Evolutionary conservation across 805 yeast species (phyloP), one percentile per base, ranked within the genome.

Genomic region (Saccharomycodes ludwigii): DNA sequence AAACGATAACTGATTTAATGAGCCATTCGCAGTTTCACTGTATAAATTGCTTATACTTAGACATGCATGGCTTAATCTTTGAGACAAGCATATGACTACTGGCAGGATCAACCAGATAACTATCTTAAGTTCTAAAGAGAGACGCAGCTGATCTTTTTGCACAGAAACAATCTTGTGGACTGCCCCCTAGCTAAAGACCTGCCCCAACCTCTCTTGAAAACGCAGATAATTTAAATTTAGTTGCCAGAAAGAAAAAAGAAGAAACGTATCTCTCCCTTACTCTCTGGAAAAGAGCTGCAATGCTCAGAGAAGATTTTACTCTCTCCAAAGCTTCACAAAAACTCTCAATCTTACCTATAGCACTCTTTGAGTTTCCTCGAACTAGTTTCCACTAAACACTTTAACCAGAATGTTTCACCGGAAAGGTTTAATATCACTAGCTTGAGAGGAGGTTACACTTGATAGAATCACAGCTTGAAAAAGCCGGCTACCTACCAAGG

Each of bases 51-150:
- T 60, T 59, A 58, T 59, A 59, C 65, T 60, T 60, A 59, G 64
- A 59, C 66, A 59, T 34, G 51, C 63, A 60, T 60, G 63, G 65
- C 65, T 59, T 59, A 58, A 61, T 61, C 65, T 61, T 61, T 61
- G 65, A 59, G 65, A 60, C 65, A 61, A 61, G 66, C 66, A 61
- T 61, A 61, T 58, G 64, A 61, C 64, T 61, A 61, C 65, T 60
- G 65, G 65, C 64, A 60, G 65, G 65, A 61, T 60, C 65, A 61
- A 61, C 65, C 64, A 59, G 64, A 56, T 59, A 60, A 59, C 48
- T 43, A 43, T 41, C 44, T 30, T 43, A 24, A 27, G 27, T n/a
- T n/a, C n/a, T n/a, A n/a, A n/a, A n/a, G n/a, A n/a, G n/a, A n/a
- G n/a, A n/a, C n/a, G n/a, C n/a, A n/a, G n/a, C n/a, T n/a, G n/a